Percentiles rank a stretch among this genome's conserved stretches.
phyloP scores from a whole-genome alignment of 768 basidiomycete genomes.

The Auriculariales sp. region DNA sequence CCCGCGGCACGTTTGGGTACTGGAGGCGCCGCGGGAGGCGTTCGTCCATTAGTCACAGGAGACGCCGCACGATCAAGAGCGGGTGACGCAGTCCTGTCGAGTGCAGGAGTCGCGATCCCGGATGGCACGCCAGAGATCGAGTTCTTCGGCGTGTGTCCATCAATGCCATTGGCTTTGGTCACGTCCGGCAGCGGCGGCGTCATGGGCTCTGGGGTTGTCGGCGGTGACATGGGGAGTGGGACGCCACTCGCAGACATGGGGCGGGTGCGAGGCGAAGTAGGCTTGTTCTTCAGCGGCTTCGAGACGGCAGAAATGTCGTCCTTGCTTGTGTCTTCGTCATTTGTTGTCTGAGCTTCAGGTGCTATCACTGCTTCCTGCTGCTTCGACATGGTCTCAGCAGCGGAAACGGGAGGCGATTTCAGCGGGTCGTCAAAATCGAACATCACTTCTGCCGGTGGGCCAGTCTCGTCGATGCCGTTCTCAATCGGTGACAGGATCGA shows the following conservation, averaged over 20 bases:
- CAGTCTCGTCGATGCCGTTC: not conserved
- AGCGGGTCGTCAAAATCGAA: not conserved
- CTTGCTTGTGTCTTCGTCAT: too few species aligned
- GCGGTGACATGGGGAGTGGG: not conserved
- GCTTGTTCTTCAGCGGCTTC: too few species aligned
- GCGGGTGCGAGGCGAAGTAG: not conserved
- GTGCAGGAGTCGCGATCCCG: too few species aligned
- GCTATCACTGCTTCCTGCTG: not conserved
- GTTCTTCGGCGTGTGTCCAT: too few species aligned
- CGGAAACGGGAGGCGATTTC: too few species aligned
- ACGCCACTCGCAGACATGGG: not conserved
- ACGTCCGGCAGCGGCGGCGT: not conserved
- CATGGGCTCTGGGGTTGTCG: not conserved
- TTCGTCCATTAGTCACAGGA: not conserved
- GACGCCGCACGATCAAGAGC: not conserved
- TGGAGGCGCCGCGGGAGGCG: conserved; percentile 11
- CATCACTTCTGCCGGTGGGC: not conserved
- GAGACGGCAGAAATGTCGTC: too few species aligned
- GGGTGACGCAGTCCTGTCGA: not conserved
- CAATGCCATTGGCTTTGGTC: too few species aligned
- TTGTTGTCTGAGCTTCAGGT: too few species aligned
- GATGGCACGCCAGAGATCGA: too few species aligned
- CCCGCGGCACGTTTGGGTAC: conserved; percentile 13
- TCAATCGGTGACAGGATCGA: too few species aligned
- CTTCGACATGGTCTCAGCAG: too few species aligned